Percentiles rank a stretch among this genome's conserved stretches.
These are phyloP conservation scores for Jaapia argillacea DNA, from an alignment of 768 basidiomycete species.

Conservation along the genomic window DNA sequence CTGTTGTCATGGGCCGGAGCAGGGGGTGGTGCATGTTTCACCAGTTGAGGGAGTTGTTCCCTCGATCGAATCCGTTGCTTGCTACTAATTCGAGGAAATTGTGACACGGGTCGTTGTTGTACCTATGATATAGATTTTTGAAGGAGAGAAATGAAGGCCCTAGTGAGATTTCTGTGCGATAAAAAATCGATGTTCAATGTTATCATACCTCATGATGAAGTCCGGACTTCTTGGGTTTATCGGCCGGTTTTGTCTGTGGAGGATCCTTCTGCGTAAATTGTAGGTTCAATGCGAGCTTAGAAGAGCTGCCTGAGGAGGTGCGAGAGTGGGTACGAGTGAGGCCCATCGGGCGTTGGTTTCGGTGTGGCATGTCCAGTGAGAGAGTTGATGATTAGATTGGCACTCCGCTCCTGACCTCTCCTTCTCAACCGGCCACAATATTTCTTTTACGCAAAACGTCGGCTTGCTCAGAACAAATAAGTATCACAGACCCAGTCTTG, in stretches of 20 bases:
- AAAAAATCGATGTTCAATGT: not conserved
- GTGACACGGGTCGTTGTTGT: constrained; percentile 14
- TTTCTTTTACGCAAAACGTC: no score
- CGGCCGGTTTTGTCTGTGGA: constrained; percentile 27
- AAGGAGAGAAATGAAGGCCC: no score
- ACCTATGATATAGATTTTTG: constrained; percentile 3
- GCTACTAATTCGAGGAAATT: constrained; percentile 15
- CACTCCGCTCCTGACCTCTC: no score
- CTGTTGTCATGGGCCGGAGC: constrained; percentile 9
- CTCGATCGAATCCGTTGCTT: constrained; percentile 14
- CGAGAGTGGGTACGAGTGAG: constrained; percentile 54
- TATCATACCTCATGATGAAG: constrained; percentile 35
- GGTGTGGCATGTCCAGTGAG: constrained; percentile 38
- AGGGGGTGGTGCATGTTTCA: not conserved
- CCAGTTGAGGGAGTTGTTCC: constrained; percentile 12
- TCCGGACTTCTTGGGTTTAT: constrained; percentile 42
- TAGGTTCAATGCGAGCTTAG: constrained; percentile 48
- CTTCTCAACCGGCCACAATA: no score
- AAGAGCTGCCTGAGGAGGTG: constrained; percentile 42
- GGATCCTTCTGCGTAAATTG: constrained; percentile 62
- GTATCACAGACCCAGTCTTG: no score
- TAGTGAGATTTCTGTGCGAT: no score
- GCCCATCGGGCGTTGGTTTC: constrained; percentile 36
- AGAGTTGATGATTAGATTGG: no score
- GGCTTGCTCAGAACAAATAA: no score